Evolutionary conservation across 2,329 filamentous ascomycete species (phyloP), one percentile per base, ranked within the genome.

Genomic region (Talaromyces sp.): DNA sequence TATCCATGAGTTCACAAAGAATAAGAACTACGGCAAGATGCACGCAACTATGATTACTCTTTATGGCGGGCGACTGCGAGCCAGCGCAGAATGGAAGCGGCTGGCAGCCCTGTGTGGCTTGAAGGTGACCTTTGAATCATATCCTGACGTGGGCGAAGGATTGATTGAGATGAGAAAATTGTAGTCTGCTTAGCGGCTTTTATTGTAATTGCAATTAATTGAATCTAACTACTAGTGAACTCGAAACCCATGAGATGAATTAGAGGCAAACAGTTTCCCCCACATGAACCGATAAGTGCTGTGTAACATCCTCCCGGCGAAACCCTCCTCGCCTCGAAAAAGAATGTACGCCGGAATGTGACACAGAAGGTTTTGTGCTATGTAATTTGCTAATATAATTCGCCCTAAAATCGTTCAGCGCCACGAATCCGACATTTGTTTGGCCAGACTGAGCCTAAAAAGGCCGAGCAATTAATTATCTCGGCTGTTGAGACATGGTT

Each of bases 21-120:
- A 75, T 52, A 51, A 62, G 38, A 73, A 65, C 17, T 73, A 75
- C 53, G 72, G 69, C 1, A 67, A 67, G 50, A 68, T 75, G 55
- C 74, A 75, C 62, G 69, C 74, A 1, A 70, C 69, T 10, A 76
- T 76, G 74, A 70, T 75, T 62, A 67, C 68, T 0, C 55, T 76
- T 21, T 75, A 67, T 59, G 74, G 68, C 1, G 73, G 74, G 0
- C 65, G 74, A 3, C 67, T 73, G 57, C 66, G 74, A 46, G 73
- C 69, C n/a, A 59, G 66, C n/a, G 52, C 58, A 0, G 74, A 76
- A 59, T 75, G 72, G 72, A 67, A 67, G 48, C 67, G 69, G 41
- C 63, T 76, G 60, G 73, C 74, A 4, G 63, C 63, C 3, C 59
- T 75, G 46, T 66, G 65, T 10, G 73, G 73, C 1, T 56, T 76